Evolutionary conservation across 192 early-diverging fungal genomes (phyloP), one percentile per base, ranked within the genome.

Genomic region (Dimargaris cristalligena): DNA sequence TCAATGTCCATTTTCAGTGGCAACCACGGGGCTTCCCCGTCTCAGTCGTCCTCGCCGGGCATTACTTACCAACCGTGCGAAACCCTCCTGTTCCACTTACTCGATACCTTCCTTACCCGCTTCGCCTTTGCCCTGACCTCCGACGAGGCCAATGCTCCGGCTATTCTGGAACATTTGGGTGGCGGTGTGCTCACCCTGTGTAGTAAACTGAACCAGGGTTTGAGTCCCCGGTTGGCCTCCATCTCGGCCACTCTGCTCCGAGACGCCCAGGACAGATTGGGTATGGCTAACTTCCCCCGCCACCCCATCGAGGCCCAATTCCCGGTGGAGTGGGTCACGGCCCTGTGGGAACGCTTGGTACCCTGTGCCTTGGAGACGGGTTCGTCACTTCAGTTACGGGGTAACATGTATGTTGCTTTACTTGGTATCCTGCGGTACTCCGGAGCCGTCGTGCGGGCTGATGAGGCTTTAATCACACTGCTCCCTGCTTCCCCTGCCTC

Each of bases 331-430:
- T 73, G 78, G 28, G 64, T 77, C 52, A 66, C 77, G 32, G 71
- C 73, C 16, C 63, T 72, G 23, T 77, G 74, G 63, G 65, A 67
- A 23, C 67, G 64, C 44, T 73, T 91, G 28, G 67, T 89, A 48
- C 74, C 66, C 13, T 77, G 81, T 4, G 82, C 84, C 28, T 60
- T 80, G 41, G 73, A 72, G 20, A 63, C 79, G 0, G 80, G 81
- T 1, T 68, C 75, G 10, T 73, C 84, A 13, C 64, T 77, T 25
- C 67, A 63, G 35, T 63, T 84, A 54, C 78, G 92, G 4, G 88
- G 87, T 49, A 90, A 90, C 63, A 67, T 90, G 25, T 92, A 94
- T 65, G 74, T 80, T 29, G 77, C 84, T 0, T 66, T 94, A 49
- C 71, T 89, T 56, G 77, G 78, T 55, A 83, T 83, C 58, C 65